Conservation (phyloP, 2,329 filamentous ascomycete species). For the Teratosphaeria zuluensis region DNA sequence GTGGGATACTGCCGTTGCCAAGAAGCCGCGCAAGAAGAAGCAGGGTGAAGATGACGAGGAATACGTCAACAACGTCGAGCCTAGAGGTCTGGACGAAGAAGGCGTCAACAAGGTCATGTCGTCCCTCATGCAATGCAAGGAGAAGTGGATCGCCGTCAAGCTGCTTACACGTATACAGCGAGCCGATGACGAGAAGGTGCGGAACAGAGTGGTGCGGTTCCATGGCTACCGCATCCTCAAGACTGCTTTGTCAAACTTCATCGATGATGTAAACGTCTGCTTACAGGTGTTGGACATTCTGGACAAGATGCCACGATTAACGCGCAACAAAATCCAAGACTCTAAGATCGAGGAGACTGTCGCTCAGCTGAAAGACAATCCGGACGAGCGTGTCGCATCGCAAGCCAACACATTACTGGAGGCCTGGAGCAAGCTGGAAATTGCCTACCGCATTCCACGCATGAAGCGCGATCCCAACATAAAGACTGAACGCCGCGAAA, state of each 20-base stretch:
- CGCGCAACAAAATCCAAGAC: slow-evolving; percentile 92
- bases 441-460: slow-evolving; percentile 85
- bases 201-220: slow-evolving; percentile 85
- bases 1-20: slow-evolving; percentile 84
- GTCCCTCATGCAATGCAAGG: slow-evolving; percentile 91
- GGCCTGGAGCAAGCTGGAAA: slow-evolving; percentile 80
- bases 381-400: slow-evolving; percentile 56
- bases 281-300: slow-evolving; percentile 85
- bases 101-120: slow-evolving; percentile 94
- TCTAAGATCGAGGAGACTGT: slow-evolving; percentile 87
- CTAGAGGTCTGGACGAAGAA: slow-evolving; percentile 67
- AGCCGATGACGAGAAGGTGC: slow-evolving; percentile 76
- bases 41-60: slow-evolving; percentile 85
- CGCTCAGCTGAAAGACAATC: slow-evolving; percentile 56
- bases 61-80: slow-evolving; percentile 82
- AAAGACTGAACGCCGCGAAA: slow-evolving; percentile 53
- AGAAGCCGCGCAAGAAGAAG: slow-evolving; percentile 89
- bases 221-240: slow-evolving; percentile 95
- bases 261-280: slow-evolving; percentile 81
- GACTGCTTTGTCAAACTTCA: slow-evolving; percentile 72
- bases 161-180: slow-evolving; percentile 79
- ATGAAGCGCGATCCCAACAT: slow-evolving; percentile 71
- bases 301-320: slow-evolving; percentile 78
- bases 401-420: slow-evolving; percentile 64
- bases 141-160: slow-evolving; percentile 99